A percentile compares a stretch with the other conserved stretches of the same genome.
These are phyloP conservation scores for Sporothrix globosa DNA, from an alignment of 2,329 filamentous ascomycete genomes.

Conservation along the genomic window DNA sequence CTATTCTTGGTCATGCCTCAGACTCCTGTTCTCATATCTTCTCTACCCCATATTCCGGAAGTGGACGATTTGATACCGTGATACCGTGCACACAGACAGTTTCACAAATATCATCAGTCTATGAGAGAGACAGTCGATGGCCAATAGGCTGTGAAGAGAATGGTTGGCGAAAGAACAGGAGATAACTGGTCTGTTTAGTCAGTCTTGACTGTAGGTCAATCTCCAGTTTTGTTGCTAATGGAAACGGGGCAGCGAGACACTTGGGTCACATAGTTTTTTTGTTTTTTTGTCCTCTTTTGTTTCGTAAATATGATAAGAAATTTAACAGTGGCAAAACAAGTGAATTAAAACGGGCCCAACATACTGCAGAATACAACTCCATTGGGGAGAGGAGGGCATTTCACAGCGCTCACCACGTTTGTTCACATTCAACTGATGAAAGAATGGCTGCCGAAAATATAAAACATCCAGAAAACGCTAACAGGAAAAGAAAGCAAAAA, in stretches of 20 bases:
- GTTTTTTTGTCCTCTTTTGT: too few relatives aligned
- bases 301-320: not conserved
- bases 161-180: too few relatives aligned
- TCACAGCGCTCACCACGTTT: not conserved
- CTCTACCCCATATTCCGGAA: slow-evolving; percentile 9
- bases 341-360: not conserved
- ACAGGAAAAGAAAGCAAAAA: too few relatives aligned
- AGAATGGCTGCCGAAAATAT: not conserved
- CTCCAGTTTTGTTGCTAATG: not conserved
- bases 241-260: slow-evolving; percentile 8
- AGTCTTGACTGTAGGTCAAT: not conserved
- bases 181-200: not conserved
- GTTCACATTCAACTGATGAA: not conserved
- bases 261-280: too few relatives aligned
- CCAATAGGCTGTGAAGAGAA: not conserved
- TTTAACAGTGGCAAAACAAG: not conserved
- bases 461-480: not conserved
- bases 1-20: not conserved
- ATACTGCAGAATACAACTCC: not conserved
- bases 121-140: not conserved
- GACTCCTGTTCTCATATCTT: not conserved
- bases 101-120: not conserved
- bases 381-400: not conserved
- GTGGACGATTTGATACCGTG: not conserved
- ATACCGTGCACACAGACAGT: slow-evolving; percentile 8